phyloP scores from a whole-genome alignment of 306 rosid genomes.

The Ormosia semicastrata region DNA sequence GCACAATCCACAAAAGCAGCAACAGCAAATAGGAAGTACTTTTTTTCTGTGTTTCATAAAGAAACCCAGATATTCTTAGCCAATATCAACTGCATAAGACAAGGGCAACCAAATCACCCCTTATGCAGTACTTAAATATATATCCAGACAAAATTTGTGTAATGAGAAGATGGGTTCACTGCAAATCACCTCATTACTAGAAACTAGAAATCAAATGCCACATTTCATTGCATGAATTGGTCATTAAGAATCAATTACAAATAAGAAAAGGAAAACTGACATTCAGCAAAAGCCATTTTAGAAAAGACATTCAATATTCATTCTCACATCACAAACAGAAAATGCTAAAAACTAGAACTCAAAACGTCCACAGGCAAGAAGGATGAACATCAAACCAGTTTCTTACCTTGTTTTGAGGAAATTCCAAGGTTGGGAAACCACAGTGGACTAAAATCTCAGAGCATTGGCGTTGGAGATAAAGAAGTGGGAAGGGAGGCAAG shows the following conservation, averaged over 20 bases:
- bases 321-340: conserved; percentile 19
- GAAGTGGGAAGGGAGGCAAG: not conserved
- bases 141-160: not conserved
- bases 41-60: not conserved
- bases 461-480: conserved; percentile 2
- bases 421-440: conserved; percentile 35
- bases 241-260: not conserved
- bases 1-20: conserved; percentile 6
- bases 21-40: not conserved
- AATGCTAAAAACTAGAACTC: conserved; percentile 27
- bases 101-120: conserved; percentile 14
- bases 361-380: conserved; percentile 7
- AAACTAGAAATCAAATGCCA: conserved; percentile 4
- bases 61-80: conserved; percentile 5
- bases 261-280: not conserved
- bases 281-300: conserved; percentile 16
- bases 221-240: conserved; percentile 18
- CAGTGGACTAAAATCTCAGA: conserved; percentile 27
- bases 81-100: conserved; percentile 13
- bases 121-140: not conserved
- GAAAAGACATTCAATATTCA: not conserved
- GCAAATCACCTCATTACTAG: conserved; percentile 14
- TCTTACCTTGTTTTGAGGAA: conserved; percentile 48
- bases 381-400: conserved; percentile 21
- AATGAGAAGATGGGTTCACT: not conserved